A percentile compares a stretch with the other conserved stretches of the same genome.
These are phyloP conservation scores for Dipteronia sinensis DNA, from an alignment of 345 rosid species.

Conservation along the genomic window DNA sequence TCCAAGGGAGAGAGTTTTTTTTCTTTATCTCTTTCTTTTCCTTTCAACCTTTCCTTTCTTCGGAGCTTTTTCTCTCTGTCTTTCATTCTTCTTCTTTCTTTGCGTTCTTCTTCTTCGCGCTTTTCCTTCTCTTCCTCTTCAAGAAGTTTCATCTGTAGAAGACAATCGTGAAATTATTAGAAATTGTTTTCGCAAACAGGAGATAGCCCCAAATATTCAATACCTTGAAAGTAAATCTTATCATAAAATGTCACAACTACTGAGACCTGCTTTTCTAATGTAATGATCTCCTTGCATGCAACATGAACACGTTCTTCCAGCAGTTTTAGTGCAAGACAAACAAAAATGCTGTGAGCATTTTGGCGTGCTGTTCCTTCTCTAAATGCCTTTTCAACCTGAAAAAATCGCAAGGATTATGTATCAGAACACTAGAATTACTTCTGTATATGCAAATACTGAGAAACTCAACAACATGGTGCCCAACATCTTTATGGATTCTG, in stretches of 20 bases:
- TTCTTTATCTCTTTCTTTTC: conserved; percentile 79
- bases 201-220: neutral
- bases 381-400: conserved; percentile 96
- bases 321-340: conserved; percentile 77
- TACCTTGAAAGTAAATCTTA: conserved; percentile 10
- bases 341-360: conserved; percentile 97
- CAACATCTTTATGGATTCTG: conserved; percentile 1
- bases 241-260: conserved; percentile 17
- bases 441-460: neutral
- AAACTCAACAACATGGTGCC: conserved; percentile 7
- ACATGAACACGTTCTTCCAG: conserved; percentile 91
- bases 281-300: conserved; percentile 95
- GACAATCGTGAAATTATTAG: conserved; percentile 23
- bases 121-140: conserved; percentile 98
- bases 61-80: conserved; percentile 92
- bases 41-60: conserved; percentile 92
- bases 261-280: conserved; percentile 89
- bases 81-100: conserved; percentile 82
- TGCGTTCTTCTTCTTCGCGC: conserved; percentile 92
- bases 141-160: conserved; percentile 74
- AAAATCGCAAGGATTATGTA: conserved; percentile 9
- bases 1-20: conserved; percentile 41
- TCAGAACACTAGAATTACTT: conserved; percentile 7
- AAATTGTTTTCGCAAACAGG: conserved; percentile 1
- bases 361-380: conserved; percentile 98